phyloP scores from a whole-genome alignment of 2,329 filamentous ascomycete species.

The Lasiodiplodia theobromae region DNA sequence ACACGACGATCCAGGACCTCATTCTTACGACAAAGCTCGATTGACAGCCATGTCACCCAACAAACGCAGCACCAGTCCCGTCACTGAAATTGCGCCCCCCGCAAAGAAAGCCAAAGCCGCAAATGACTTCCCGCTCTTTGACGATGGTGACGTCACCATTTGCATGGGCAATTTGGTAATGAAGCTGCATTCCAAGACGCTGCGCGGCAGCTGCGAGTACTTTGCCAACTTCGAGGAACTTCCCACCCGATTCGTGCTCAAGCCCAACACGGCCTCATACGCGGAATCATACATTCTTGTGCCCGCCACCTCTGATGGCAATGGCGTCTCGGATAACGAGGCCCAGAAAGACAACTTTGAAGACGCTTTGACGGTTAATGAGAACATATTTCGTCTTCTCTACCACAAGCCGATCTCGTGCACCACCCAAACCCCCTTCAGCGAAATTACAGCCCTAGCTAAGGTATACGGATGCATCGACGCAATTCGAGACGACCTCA shows the following conservation, averaged over 20 bases:
- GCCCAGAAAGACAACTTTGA: background rate
- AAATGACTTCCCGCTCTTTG: background rate
- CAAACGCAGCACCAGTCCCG: no score
- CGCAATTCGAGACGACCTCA: background rate
- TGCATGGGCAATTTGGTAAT: background rate
- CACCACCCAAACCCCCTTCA: no score
- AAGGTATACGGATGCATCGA: background rate
- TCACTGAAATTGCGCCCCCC: background rate
- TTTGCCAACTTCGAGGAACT: slow-evolving; percentile 1
- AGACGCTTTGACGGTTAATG: background rate
- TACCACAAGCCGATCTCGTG: background rate
- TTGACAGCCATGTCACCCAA: no score
- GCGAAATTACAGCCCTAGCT: no score
- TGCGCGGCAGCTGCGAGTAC: background rate
- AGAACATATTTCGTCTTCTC: slow-evolving; percentile 4
- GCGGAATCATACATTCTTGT: background rate
- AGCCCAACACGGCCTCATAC: no score
- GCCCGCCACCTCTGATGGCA: background rate
- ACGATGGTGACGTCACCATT: background rate
- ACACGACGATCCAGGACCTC: no score
- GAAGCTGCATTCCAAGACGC: background rate
- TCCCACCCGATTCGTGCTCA: background rate
- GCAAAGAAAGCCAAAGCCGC: background rate
- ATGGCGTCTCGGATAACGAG: background rate
- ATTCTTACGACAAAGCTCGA: no score